Evolutionary conservation across 2,329 filamentous ascomycete species (phyloP), one percentile per base, ranked within the genome.

Genomic region (Ascosphaera apis): DNA sequence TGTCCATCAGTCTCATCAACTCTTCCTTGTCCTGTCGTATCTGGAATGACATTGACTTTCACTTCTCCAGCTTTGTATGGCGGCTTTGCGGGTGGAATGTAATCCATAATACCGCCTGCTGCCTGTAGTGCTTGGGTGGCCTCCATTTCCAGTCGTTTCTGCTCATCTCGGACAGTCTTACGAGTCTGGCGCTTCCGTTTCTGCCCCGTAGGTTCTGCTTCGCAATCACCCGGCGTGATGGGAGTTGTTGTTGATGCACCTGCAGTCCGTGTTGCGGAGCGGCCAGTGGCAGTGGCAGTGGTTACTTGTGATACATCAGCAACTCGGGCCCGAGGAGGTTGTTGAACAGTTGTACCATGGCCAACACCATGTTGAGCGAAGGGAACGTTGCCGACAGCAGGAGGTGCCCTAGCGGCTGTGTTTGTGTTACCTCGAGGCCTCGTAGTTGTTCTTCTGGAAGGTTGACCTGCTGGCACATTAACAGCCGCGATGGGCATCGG

Each of bases 1-100:
- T 98, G 88, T 3, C 88, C 88, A 47, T 98, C 88, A 33, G 93
- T 83, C 44, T 98, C 88, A 48, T 98, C 88, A 32, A 88, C 76
- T 52, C 91, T 88, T 45, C 74, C 65, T 44, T 72, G 55, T 39
- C 63, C 61, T 34, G 52, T 47, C 58, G 75, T 70, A 54, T 73
- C 68, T 42, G 59, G 54, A 31, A 73, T 53, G 3, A 70, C 61
- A 31, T 67, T 65, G 28, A 75, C 71, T 35, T 64, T 60, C 13
- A 86, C 77, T 41, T 86, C 79, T 47, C 76, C 72, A 15, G 84
- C 80, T 62, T 98, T 95, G 60, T 88, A 82, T 3, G 81, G 76
- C 3, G 86, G 86, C 43, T 81, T 77, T 1, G 81, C 74, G 4
- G 86, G 88, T 31, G 88, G 84, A 35, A 82, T 69, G 52, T 95